A percentile compares a stretch with the other conserved stretches of the same genome.
Evolutionary conservation across 768 basidiomycete species (phyloP).

Genomic region (Lactifluus volemus): DNA sequence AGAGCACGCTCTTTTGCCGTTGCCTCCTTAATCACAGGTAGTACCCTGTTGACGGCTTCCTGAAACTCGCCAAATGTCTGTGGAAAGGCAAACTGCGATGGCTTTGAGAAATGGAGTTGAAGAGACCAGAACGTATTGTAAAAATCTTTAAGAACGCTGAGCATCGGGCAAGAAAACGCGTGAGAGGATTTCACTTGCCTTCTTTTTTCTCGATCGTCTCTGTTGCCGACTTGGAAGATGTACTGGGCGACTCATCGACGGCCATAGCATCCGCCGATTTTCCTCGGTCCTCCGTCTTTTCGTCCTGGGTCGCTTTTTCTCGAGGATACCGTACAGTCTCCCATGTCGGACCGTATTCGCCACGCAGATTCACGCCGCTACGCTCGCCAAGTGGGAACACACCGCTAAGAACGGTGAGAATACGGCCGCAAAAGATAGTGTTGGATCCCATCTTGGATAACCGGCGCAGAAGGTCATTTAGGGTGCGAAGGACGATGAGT

Average conservation of each 20-base stretch:
- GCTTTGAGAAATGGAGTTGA: conserved; percentile 78
- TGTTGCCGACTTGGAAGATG: conserved; percentile 15
- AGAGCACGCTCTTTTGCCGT: conserved; percentile 83
- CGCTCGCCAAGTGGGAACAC: conserved; percentile 85
- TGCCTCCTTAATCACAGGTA: conserved; percentile 77
- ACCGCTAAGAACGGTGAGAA: conserved; percentile 76
- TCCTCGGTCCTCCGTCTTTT: conserved; percentile 27
- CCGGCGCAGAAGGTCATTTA: conserved; percentile 81
- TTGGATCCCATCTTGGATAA: conserved; percentile 81
- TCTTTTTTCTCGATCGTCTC: conserved; percentile 51
- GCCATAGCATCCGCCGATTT: conserved; percentile 48
- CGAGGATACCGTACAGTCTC: conserved; percentile 46
- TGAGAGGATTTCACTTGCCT: conserved; percentile 30
- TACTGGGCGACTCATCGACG: conserved; percentile 38
- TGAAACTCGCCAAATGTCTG: conserved; percentile 57
- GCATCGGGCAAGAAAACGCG: neutral
- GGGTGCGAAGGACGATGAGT: conserved; percentile 69
- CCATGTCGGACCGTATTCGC: conserved; percentile 78
- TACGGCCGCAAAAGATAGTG: conserved; percentile 83
- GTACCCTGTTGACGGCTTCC: conserved; percentile 57
- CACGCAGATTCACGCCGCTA: conserved; percentile 85
- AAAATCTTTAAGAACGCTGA: conserved; percentile 43
- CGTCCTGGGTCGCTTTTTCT: conserved; percentile 24
- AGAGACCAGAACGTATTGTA: conserved; percentile 88
- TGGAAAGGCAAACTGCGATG: conserved; percentile 53